A percentile compares a stretch with the other conserved stretches of the same genome.
phyloP scores from a whole-genome alignment of 2,329 filamentous ascomycete genomes.

The Zasmidium angulare region DNA sequence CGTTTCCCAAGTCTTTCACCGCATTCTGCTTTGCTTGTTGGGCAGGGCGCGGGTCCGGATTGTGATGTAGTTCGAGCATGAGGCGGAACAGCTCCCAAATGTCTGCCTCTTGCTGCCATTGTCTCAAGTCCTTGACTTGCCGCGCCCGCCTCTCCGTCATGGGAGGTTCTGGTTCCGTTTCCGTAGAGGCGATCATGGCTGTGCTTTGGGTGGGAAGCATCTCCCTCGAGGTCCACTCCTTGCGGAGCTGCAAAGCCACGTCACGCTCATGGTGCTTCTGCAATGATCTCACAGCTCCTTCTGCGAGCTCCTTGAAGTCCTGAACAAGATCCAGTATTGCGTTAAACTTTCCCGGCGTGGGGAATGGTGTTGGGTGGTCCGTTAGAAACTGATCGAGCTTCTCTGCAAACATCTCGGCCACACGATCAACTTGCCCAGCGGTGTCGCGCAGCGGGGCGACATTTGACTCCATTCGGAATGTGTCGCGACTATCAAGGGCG shows the following conservation, averaged over 20 bases:
- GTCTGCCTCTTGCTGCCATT: slow-evolving; percentile 79
- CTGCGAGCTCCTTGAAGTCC: slow-evolving; percentile 51
- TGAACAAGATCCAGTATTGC: slow-evolving; percentile 61
- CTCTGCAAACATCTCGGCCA: slow-evolving; percentile 85
- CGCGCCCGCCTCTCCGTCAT: slow-evolving; percentile 30
- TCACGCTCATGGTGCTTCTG: slow-evolving; percentile 42
- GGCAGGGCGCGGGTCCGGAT: slow-evolving; percentile 38
- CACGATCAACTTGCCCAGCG: slow-evolving; percentile 69
- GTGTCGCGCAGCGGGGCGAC: slow-evolving; percentile 59
- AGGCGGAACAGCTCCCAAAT: slow-evolving; percentile 85
- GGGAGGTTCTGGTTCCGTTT: slow-evolving; percentile 2
- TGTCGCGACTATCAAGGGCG: slow-evolving; percentile 2
- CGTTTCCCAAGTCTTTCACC: slow-evolving; percentile 34
- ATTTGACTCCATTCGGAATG: slow-evolving; percentile 6
- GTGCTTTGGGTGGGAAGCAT: slow-evolving; percentile 3
- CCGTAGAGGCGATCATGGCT: slow-evolving; percentile 15
- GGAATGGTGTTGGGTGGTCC: slow-evolving; percentile 38
- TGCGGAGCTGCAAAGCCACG: slow-evolving; percentile 40
- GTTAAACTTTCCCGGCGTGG: slow-evolving; percentile 52
- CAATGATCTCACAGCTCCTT: slow-evolving; percentile 49
- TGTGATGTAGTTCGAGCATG: slow-evolving; percentile 66
- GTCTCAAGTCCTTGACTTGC: slow-evolving; percentile 54
- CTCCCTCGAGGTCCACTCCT: slow-evolving; percentile 33
- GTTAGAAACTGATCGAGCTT: slow-evolving; percentile 71
- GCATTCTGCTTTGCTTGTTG: slow-evolving; percentile 35